These are phyloP conservation scores for Boletus sp. DNA, from an alignment of 768 basidiomycete genomes.

Conservation along the genomic window DNA sequence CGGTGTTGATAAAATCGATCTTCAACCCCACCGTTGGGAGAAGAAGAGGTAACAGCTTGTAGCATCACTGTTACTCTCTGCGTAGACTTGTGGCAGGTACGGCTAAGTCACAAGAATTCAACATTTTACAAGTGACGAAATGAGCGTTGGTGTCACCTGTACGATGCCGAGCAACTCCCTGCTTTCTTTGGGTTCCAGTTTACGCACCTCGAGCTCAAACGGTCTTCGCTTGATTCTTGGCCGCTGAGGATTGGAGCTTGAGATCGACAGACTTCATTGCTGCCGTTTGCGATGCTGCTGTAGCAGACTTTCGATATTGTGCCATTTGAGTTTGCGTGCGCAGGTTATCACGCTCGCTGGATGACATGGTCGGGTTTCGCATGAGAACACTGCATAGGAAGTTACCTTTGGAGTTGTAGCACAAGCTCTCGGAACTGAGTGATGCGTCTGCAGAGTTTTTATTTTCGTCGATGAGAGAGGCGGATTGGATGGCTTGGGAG, in stretches of 20 bases:
- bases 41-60: slow-evolving; percentile 92
- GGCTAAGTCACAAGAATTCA: slow-evolving; percentile 47
- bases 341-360: slow-evolving; percentile 83
- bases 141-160: slow-evolving; percentile 48
- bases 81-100: slow-evolving; percentile 88
- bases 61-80: slow-evolving; percentile 86
- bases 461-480: slow-evolving; percentile 69
- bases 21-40: slow-evolving; percentile 86
- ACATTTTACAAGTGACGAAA: not conserved
- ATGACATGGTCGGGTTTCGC: slow-evolving; percentile 7
- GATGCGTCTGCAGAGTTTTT: slow-evolving; percentile 91
- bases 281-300: slow-evolving; percentile 84
- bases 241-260: slow-evolving; percentile 87
- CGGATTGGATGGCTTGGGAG: slow-evolving; percentile 64
- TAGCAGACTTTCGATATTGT: slow-evolving; percentile 73
- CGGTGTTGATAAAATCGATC: slow-evolving; percentile 78
- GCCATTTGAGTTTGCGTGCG: slow-evolving; percentile 84
- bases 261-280: slow-evolving; percentile 93
- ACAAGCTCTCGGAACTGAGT: slow-evolving; percentile 92
- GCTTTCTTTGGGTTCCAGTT: slow-evolving; percentile 80
- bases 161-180: slow-evolving; percentile 79
- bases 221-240: slow-evolving; percentile 85
- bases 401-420: slow-evolving; percentile 72
- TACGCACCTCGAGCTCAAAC: slow-evolving; percentile 88
- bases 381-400: not conserved